These are phyloP conservation scores for Sarcocystis neurona DNA, from an alignment of 169 alveolate species.

Conservation along the genomic window DNA sequence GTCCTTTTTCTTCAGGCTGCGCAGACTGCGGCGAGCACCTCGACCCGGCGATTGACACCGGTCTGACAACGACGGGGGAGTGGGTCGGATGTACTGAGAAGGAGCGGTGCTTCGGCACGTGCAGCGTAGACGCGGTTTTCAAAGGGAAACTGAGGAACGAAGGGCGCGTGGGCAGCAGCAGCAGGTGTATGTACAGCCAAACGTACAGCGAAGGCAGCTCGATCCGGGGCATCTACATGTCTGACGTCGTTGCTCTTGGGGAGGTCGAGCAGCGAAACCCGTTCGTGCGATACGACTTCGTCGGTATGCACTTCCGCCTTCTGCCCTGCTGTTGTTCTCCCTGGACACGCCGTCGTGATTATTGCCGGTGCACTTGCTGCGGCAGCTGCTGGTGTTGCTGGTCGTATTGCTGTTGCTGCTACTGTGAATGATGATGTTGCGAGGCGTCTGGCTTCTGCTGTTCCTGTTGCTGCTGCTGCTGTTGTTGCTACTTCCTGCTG, in stretches of 20 bases:
- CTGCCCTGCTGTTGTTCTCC: too few species aligned
- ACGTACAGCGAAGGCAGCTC: constrained; percentile 84
- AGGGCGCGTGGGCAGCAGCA: constrained; percentile 30
- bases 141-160: constrained; percentile 35
- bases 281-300: constrained; percentile 63
- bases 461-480: too few species aligned
- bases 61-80: constrained; percentile 54
- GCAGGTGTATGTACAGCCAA: constrained; percentile 73
- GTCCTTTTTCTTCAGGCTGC: constrained; percentile 32
- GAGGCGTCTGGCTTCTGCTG: too few species aligned
- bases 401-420: too few species aligned
- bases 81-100: constrained; percentile 63
- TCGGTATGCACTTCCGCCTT: constrained; percentile 21
- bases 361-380: too few species aligned
- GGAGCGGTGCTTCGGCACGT: constrained; percentile 54
- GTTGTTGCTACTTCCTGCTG: too few species aligned
- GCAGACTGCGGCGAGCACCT: constrained; percentile 56
- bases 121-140: constrained; percentile 41
- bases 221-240: constrained; percentile 76
- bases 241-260: constrained; percentile 74
- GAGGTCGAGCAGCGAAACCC: constrained; percentile 62
- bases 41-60: constrained; percentile 72
- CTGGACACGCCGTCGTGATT: too few species aligned
- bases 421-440: too few species aligned
- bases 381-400: too few species aligned